Evolutionary conservation across 768 basidiomycete genomes (phyloP).

Genomic region (Russula lepida): DNA sequence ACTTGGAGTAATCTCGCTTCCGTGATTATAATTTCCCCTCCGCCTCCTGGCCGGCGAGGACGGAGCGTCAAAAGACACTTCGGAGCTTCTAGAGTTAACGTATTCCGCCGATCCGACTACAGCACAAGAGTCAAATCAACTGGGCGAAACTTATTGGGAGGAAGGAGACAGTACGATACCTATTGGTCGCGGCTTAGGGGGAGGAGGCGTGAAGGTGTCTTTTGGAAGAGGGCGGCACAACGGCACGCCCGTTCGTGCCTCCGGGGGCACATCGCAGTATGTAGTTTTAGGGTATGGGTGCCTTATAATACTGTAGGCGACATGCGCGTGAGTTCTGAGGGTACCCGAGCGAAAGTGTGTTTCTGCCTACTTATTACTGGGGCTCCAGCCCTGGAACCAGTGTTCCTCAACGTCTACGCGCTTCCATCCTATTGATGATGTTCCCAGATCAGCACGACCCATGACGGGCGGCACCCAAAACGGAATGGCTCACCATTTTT

Average conservation of each 20-base stretch:
- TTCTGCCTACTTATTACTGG: slow-evolving; percentile 25
- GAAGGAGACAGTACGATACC: slow-evolving; percentile 22
- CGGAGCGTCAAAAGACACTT: background rate
- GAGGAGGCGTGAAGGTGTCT: slow-evolving; percentile 24
- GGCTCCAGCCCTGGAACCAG: slow-evolving; percentile 34
- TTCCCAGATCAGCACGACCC: background rate
- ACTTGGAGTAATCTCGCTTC: background rate
- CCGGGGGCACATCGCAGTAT: slow-evolving; percentile 34
- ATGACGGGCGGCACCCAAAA: no score
- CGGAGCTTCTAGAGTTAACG: slow-evolving; percentile 15
- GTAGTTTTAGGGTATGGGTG: slow-evolving; percentile 35
- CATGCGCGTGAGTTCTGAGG: background rate
- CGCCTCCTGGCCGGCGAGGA: background rate
- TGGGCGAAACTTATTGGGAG: background rate
- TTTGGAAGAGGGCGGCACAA: slow-evolving; percentile 41
- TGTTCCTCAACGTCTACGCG: slow-evolving; percentile 35
- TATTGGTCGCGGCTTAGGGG: slow-evolving; percentile 26
- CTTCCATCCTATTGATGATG: slow-evolving; percentile 36
- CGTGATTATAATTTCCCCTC: background rate
- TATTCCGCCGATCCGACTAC: slow-evolving; percentile 20
- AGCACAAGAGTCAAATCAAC: background rate
- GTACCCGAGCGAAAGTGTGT: background rate
- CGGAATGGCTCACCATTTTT: slow-evolving; percentile 33
- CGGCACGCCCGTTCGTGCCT: slow-evolving; percentile 31
- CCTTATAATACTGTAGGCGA: slow-evolving; percentile 25